Evolutionary conservation across 2,329 filamentous ascomycete species (phyloP), one percentile per base, ranked within the genome.

Genomic region (Neurospora sp.): DNA sequence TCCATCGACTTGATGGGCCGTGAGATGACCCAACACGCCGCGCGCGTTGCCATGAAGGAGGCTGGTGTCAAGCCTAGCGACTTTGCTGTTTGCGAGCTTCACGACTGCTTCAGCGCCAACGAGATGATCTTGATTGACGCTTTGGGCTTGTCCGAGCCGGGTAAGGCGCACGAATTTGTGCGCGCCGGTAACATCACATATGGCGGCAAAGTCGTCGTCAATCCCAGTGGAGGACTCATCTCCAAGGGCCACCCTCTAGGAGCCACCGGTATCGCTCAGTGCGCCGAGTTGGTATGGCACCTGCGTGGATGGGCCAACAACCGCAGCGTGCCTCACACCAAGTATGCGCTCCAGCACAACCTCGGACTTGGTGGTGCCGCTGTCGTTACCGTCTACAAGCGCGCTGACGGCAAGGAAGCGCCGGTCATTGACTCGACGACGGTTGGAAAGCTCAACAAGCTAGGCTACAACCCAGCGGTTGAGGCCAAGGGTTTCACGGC

Each of bases 31-130:
- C 85, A 88, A 77, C 82, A 85, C 70, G 95, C 95, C 0, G 89
- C 88, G 8, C 81, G 84, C 71, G 82, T 84, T 0, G 95, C 95
- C n/a, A 83, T 92, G 72, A 83, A 82, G 39, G 91, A 98, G 81
- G 93, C 93, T 0, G 86, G 87, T 28, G 83, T 91, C 71, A 85
- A 88, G 2, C 82, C 91, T 0, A 80, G 83, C 40, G 91, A 97
- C 74, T 86, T 95, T 73, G 89, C 91, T 77, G 91, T 98, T 17
- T 93, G 92, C 77, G 95, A 98, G 83, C 84, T 98, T 71, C 96
- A 98, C 81, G 96, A 98, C 83, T 98, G 96, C 83, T 98, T 98
- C 86, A 93, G 90, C 19, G 90, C 95, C 36, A 98, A 98, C 79
- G 92, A 98, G 84, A 91, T 98, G 91, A 87, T 96, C 68, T 90